A percentile compares a stretch with the other conserved stretches of the same genome.
These are phyloP conservation scores for Orbilia oligospora DNA, from an alignment of 2,329 filamentous ascomycete genomes.

Conservation along the genomic window DNA sequence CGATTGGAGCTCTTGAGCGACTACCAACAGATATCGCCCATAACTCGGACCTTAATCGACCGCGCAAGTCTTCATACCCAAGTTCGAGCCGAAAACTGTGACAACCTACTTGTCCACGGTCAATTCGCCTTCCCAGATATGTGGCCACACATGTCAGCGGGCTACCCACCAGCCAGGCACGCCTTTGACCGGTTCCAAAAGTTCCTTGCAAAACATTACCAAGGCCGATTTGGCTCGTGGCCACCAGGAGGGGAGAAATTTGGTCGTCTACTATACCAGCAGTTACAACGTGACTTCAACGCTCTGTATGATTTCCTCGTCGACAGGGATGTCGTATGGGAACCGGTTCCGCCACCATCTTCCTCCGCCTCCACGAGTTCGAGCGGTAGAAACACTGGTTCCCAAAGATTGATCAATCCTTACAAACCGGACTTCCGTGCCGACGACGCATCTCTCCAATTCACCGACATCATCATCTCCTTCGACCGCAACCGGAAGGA, in stretches of 20 bases:
- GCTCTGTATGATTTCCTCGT: conserved; percentile 80
- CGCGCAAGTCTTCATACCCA: conserved; percentile 75
- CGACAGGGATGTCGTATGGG: conserved; percentile 77
- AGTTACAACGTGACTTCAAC: conserved; percentile 77
- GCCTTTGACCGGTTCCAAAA: conserved; percentile 74
- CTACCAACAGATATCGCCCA: conserved; percentile 73
- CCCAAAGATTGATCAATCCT: conserved; percentile 62
- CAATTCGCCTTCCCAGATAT: conserved; percentile 75
- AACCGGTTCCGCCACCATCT: conserved; percentile 62
- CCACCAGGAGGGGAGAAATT: conserved; percentile 72
- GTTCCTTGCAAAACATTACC: conserved; percentile 75
- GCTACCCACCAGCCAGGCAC: conserved; percentile 69
- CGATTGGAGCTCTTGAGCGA: conserved; percentile 72
- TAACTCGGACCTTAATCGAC: conserved; percentile 76
- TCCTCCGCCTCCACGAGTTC: conserved; percentile 63
- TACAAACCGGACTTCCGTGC: conserved; percentile 66
- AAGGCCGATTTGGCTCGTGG: conserved; percentile 74
- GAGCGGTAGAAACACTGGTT: conserved; percentile 14
- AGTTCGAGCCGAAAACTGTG: conserved; percentile 75
- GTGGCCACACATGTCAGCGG: conserved; percentile 70
- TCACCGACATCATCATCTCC: conserved; percentile 77
- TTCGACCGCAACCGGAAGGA: conserved; percentile 76
- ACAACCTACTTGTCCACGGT: conserved; percentile 72
- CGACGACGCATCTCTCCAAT: conserved; percentile 72
- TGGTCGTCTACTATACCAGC: conserved; percentile 72